These are phyloP conservation scores for Letharia columbiana DNA, from an alignment of 495 filamentous ascomycete genomes.

Conservation along the genomic window DNA sequence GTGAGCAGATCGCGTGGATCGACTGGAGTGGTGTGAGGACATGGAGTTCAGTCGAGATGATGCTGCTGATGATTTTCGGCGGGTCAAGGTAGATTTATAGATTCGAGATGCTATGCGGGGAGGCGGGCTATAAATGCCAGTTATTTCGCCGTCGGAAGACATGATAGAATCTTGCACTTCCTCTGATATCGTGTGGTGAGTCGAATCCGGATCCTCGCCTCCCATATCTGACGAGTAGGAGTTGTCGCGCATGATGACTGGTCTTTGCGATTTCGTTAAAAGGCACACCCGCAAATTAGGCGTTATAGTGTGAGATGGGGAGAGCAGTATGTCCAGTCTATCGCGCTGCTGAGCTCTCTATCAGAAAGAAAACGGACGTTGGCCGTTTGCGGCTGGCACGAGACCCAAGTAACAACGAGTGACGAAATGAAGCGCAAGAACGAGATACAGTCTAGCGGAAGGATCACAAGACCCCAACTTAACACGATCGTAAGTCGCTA, in stretches of 20 bases:
- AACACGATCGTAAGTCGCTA: not conserved
- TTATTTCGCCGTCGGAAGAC: conserved; percentile 35
- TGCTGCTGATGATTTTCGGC: conserved; percentile 72
- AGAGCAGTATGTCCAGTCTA: not conserved
- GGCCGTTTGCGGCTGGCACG: conserved; percentile 18
- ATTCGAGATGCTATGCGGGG: conserved; percentile 82
- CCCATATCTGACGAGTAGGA: conserved; percentile 21
- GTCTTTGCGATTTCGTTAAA: not conserved
- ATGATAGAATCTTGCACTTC: conserved; percentile 27
- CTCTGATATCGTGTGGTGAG: conserved; percentile 24
- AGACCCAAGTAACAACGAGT: not conserved
- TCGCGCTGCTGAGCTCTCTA: not conserved
- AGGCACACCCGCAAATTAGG: not conserved
- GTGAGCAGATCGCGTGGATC: conserved; percentile 53
- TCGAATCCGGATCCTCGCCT: conserved; percentile 16
- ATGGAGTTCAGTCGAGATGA: conserved; percentile 86
- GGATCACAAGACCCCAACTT: not conserved
- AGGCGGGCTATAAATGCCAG: conserved; percentile 54
- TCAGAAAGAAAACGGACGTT: not conserved
- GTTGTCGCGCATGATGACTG: conserved; percentile 13
- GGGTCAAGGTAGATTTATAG: conserved; percentile 54
- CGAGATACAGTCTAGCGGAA: not conserved
- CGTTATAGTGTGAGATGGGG: not conserved
- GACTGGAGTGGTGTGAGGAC: conserved; percentile 74
- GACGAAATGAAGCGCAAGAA: not conserved